phyloP scores from a whole-genome alignment of 2,329 filamentous ascomycete species.

The Nigrospora sphaerica region DNA sequence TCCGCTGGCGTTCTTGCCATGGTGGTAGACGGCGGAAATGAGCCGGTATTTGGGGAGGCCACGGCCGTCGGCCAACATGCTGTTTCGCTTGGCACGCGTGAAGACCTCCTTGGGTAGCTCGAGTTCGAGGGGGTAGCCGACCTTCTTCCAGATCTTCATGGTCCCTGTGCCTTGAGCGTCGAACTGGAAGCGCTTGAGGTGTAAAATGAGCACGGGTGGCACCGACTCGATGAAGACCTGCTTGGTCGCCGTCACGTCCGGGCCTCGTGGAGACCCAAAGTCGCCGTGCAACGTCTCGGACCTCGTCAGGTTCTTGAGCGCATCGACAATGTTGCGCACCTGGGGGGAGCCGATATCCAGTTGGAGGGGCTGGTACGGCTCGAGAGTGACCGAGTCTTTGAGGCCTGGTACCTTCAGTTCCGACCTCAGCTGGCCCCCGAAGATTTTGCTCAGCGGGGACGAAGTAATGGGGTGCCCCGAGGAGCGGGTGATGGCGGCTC shows the following conservation, averaged over 20 bases:
- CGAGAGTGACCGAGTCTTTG: conserved; percentile 84
- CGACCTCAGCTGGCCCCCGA: conserved; percentile 83
- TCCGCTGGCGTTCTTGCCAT: conserved; percentile 91
- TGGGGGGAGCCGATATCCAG: conserved; percentile 86
- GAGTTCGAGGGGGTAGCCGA: conserved; percentile 89
- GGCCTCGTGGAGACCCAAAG: conserved; percentile 72
- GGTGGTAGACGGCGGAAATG: conserved; percentile 90
- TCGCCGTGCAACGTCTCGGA: conserved; percentile 81
- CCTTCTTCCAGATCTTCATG: conserved; percentile 97
- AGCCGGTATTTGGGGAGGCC: conserved; percentile 77
- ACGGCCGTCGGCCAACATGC: conserved; percentile 54
- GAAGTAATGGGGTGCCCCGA: conserved; percentile 66
- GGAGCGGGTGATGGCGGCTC: conserved; percentile 75
- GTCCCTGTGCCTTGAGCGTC: conserved; percentile 75
- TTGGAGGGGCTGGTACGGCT: conserved; percentile 91
- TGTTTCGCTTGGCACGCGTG: conserved; percentile 64
- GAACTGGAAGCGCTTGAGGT: conserved; percentile 96
- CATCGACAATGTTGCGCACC: conserved; percentile 86
- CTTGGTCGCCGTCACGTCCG: conserved; percentile 75
- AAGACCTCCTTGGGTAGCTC: conserved; percentile 91
- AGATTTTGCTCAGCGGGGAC: conserved; percentile 89
- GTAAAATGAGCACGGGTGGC: conserved; percentile 85
- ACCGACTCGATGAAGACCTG: conserved; percentile 91
- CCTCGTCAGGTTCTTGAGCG: conserved; percentile 74
- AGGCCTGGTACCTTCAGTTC: conserved; percentile 81